Evolutionary conservation across 2,329 filamentous ascomycete species (phyloP), one percentile per base, ranked within the genome.

Genomic region (Phialemonium atrogriseum): DNA sequence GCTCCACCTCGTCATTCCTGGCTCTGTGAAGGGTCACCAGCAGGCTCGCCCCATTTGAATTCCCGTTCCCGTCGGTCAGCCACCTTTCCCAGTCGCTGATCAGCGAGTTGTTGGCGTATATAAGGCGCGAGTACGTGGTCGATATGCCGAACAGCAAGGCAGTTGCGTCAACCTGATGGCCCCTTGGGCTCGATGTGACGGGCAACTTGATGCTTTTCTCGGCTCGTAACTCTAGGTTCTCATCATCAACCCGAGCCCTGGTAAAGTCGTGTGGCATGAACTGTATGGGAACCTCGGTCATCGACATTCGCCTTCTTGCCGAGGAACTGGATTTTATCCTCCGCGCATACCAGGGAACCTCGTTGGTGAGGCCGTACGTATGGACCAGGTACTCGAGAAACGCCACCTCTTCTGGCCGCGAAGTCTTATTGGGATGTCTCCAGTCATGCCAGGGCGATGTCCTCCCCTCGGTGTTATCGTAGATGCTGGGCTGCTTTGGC

Each of bases 71-170:
- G 26, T 62, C 50, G 1, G 65, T 65, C 34, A 68, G 52, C 62
- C 62, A 68, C 4, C 62, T 52, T 22, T 58, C 49, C 64, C 64
- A 68, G 35, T 60, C 56, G 24, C 49, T 50, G 5, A 66, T 41
- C 24, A 65, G 44, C 8, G 58, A 53, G 34, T 53, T 54, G 31
- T 65, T 53, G 8, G 52, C 45, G 25, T 56, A 52, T 3, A 48
- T 46, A 18, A 68, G 46, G 5, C 62, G 55, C 11, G 52, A 48
- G 33, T 58, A 64, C 10, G 59, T 63, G 1, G 63, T 63, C 3
- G 61, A 60, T 16, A 68, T 44, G 24, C 59, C 62, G 32, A 68
- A 63, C 3, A 67, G 37, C 15, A 58, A 28, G 2, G 52, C 43
- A 0, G 63, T 61, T 0, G 56, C 60, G 29, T 66, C 56, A 4